Conservation (phyloP, 352 stramenopile species). For the Pythium vanterpoolii region DNA sequence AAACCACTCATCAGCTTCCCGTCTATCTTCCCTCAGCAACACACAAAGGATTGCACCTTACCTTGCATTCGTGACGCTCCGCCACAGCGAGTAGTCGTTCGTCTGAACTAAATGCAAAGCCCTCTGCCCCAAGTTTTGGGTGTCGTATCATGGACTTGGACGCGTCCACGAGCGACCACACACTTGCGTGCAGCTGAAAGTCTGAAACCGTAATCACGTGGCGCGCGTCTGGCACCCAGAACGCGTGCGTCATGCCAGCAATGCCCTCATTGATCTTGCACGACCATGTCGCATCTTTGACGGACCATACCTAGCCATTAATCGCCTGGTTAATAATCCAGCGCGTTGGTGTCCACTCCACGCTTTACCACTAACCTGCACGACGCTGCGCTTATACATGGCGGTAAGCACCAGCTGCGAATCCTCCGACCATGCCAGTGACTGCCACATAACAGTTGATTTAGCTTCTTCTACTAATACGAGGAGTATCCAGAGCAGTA, state of each 20-base stretch:
- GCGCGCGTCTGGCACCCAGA: constrained; percentile 58
- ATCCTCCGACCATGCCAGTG: constrained; percentile 57
- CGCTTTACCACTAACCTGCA: constrained; percentile 35
- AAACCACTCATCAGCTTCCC: neutral
- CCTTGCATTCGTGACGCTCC: constrained; percentile 79
- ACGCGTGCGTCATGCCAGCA: constrained; percentile 44
- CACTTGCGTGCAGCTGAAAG: constrained; percentile 78
- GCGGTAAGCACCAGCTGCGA: constrained; percentile 61
- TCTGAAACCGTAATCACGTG: constrained; percentile 81
- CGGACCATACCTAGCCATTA: constrained; percentile 46
- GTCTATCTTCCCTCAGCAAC: neutral
- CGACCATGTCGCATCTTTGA: constrained; percentile 56
- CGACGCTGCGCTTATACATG: constrained; percentile 60
- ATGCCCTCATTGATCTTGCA: constrained; percentile 79
- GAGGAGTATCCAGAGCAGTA: neutral
- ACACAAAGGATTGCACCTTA: constrained; percentile 4
- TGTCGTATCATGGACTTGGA: constrained; percentile 58
- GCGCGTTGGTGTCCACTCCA: neutral
- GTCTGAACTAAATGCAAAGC: constrained; percentile 62
- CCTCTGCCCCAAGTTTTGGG: constrained; percentile 66
- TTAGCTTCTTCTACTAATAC: neutral
- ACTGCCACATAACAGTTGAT: constrained; percentile 4
- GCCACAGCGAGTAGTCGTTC: constrained; percentile 56
- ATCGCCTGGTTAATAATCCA: neutral
- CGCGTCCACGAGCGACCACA: constrained; percentile 72